A percentile compares a stretch with the other conserved stretches of the same genome.
phyloP scores from a whole-genome alignment of 352 stramenopile species.

The Pythium sukuiense region DNA sequence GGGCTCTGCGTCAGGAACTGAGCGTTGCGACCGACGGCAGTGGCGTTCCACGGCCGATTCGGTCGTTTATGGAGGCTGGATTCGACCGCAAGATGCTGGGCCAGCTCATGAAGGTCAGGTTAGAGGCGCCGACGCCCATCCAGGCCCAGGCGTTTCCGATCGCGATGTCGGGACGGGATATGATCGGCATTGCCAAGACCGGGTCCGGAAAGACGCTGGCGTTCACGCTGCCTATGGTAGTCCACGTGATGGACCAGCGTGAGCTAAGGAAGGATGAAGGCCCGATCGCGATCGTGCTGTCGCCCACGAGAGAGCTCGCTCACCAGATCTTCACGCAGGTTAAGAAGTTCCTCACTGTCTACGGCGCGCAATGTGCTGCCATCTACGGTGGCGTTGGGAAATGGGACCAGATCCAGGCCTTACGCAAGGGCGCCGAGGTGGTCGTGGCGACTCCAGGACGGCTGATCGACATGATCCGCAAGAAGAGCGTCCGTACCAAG shows the following conservation, averaged over 20 bases:
- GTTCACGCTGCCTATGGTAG: slow-evolving; percentile 95
- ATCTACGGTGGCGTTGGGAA: slow-evolving; percentile 84
- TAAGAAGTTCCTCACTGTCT: slow-evolving; percentile 65
- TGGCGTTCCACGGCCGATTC: slow-evolving; percentile 57
- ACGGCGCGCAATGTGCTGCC: slow-evolving; percentile 53
- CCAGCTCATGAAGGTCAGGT: slow-evolving; percentile 63
- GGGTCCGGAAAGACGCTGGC: slow-evolving; percentile 97
- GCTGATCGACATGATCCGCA: slow-evolving; percentile 85
- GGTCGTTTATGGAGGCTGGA: slow-evolving; percentile 73
- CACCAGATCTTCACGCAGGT: slow-evolving; percentile 84
- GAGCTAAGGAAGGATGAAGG: slow-evolving; percentile 72
- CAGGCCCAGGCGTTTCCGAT: slow-evolving; percentile 83
- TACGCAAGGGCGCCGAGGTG: slow-evolving; percentile 74
- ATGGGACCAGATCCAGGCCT: slow-evolving; percentile 78
- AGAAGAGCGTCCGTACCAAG: slow-evolving; percentile 57
- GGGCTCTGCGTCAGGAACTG: slow-evolving; percentile 46
- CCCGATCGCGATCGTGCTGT: slow-evolving; percentile 76
- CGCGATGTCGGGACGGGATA: slow-evolving; percentile 68
- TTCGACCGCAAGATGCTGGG: slow-evolving; percentile 70
- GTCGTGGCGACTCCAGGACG: slow-evolving; percentile 78
- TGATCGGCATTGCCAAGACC: slow-evolving; percentile 93
- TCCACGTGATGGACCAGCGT: slow-evolving; percentile 87
- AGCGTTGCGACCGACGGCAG: slow-evolving; percentile 48
- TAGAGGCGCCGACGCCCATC: slow-evolving; percentile 81
- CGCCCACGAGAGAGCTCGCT: slow-evolving; percentile 79